Percentiles rank a stretch among this genome's conserved stretches.
These are phyloP conservation scores for Xylariaceae sp. DNA, from an alignment of 2,329 filamentous ascomycete genomes.

Conservation along the genomic window DNA sequence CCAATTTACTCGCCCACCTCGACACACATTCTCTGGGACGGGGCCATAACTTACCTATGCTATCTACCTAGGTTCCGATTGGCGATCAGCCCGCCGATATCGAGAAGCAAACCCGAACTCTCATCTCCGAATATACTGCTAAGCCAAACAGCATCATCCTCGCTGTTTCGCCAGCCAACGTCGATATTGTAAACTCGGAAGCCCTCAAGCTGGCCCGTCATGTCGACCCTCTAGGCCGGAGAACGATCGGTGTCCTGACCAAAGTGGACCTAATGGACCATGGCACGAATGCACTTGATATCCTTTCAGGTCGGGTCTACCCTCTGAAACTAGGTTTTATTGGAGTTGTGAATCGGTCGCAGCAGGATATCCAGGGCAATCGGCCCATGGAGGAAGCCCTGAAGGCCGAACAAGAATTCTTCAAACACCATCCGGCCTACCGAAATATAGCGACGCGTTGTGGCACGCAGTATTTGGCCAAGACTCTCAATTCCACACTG, in stretches of 20 bases:
- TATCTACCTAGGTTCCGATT: conserved; percentile 71
- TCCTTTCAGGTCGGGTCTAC: conserved; percentile 94
- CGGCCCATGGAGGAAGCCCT: conserved; percentile 93
- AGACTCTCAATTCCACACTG: conserved; percentile 88
- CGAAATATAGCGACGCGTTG: conserved; percentile 92
- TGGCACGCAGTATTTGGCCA: conserved; percentile 90
- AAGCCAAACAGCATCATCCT: conserved; percentile 98
- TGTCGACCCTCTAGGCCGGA: conserved; percentile 89
- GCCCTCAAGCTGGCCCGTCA: conserved; percentile 93
- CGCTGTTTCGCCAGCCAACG: conserved; percentile 94
- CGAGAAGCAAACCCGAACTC: conserved; percentile 93
- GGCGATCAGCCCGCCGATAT: conserved; percentile 97
- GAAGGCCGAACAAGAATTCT: conserved; percentile 87
- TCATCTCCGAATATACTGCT: conserved; percentile 97
- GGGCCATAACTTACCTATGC: not conserved
- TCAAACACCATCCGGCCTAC: conserved; percentile 95
- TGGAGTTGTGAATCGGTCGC: conserved; percentile 94
- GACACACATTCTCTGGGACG: not conserved
- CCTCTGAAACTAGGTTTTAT: conserved; percentile 97
- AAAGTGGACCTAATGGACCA: conserved; percentile 99
- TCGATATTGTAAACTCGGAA: conserved; percentile 97
- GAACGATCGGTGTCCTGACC: conserved; percentile 94
- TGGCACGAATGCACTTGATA: conserved; percentile 95
- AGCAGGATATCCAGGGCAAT: conserved; percentile 94
- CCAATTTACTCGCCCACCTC: conserved; percentile 1